Base-by-base conservation (phyloP, 179 eudicot species). In the Kewa caespitosa region DNA sequence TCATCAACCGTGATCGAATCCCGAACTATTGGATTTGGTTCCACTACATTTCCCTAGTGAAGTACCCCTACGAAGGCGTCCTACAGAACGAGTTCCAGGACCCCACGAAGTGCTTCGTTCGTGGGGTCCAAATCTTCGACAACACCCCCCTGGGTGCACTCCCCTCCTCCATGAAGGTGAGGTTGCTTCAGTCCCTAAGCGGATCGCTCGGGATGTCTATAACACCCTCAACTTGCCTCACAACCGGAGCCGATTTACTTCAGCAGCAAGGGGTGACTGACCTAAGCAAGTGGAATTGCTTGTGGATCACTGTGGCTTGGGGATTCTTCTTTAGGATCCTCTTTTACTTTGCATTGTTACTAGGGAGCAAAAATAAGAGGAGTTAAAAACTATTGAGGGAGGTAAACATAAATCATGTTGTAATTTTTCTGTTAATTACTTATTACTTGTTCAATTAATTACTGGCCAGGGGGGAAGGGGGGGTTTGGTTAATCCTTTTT, bases 21-120 rank as follows among this genome's bases (percentile, higher is more conserved):
- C 92, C 92, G 0, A 32, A 63, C 23, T 89, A 89, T 57, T 89
- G 90, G 90, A 85, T 89, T 2, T 89, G 92, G 92, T 89, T 89
- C 78, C 92, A 89, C 48, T 87, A 87, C 82, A 61, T 87, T 0
- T 89, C 92, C 4, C 78, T 87, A 23, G 90, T 89, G 9, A 89
- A 87, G 80, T 89, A 89, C 76, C 90, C 92, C 0, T 89, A 85
- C 41, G 89, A 89, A 48, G 92, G 85, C 0, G 92, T 89, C 36
- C 55, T 89, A 41, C 87, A 81, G 36, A 89, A 87, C 36, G 92
- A 89, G 80, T 89, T 89, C 69, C 34, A 80, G 7, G 84, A 87
- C 61, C 85, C 89, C 0, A 67, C 85, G 2, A 87, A 84, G 70
- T 89, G 92, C 69, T 89, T 87, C 70, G 80, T 84, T 11, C 80